These are phyloP conservation scores for Pythium monospermum DNA, from an alignment of 352 stramenopile species.

Conservation along the genomic window DNA sequence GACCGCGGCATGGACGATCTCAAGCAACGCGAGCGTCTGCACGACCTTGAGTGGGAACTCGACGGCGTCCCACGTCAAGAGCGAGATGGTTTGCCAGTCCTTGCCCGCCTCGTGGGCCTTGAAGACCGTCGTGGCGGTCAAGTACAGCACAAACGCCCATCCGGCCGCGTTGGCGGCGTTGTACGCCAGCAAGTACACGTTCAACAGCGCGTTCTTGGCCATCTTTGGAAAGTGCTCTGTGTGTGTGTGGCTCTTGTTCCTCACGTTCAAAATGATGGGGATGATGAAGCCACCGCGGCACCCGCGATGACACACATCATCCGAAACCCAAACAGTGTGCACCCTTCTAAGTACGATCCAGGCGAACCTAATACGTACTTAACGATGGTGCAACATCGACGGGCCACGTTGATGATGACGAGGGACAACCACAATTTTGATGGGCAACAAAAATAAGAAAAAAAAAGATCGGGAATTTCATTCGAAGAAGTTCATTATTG, in stretches of 20 bases:
- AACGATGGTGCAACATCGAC: neutral
- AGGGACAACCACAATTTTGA: neutral
- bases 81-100: slow-evolving; percentile 45
- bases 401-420: neutral
- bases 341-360: slow-evolving; percentile 8
- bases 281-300: slow-evolving; percentile 13
- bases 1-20: slow-evolving; percentile 95
- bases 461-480: no score
- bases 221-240: no score
- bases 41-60: slow-evolving; percentile 70
- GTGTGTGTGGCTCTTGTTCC: neutral
- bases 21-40: slow-evolving; percentile 93
- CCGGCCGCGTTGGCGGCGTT: slow-evolving; percentile 61
- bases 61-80: slow-evolving; percentile 50
- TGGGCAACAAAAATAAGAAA: neutral
- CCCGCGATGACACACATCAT: slow-evolving; percentile 17
- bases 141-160: slow-evolving; percentile 71
- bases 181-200: slow-evolving; percentile 71
- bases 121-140: slow-evolving; percentile 51
- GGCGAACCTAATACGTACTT: neutral
- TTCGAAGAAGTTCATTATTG: neutral
- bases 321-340: neutral
- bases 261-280: neutral
- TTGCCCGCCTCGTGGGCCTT: slow-evolving; percentile 35
- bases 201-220: slow-evolving; percentile 64